phyloP scores from a whole-genome alignment of 2,329 filamentous ascomycete genomes.

The Cladosporium velox region DNA sequence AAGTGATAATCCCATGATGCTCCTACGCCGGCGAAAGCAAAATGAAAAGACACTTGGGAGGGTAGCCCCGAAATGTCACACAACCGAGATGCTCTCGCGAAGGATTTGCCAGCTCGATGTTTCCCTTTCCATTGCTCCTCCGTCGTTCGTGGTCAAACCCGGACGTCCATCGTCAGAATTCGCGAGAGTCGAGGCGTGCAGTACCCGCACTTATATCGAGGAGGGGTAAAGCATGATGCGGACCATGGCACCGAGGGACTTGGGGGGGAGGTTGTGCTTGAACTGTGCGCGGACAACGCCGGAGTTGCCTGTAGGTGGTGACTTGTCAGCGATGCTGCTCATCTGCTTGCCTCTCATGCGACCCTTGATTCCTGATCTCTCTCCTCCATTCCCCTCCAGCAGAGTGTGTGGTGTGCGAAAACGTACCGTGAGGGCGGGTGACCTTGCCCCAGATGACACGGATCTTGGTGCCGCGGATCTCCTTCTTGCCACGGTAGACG shows the following conservation, averaged over 20 bases:
- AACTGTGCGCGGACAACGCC: slow-evolving; percentile 98
- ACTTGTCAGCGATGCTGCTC: slow-evolving; percentile 27
- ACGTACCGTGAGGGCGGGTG: slow-evolving; percentile 85
- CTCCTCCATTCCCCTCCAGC: slow-evolving; percentile 20
- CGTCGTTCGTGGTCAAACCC: slow-evolving; percentile 16
- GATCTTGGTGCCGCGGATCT: slow-evolving; percentile 97
- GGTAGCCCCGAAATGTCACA: background rate
- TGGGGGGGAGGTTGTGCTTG: slow-evolving; percentile 90
- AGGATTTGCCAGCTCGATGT: slow-evolving; percentile 11
- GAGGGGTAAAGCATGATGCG: slow-evolving; percentile 45
- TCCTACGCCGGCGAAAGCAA: slow-evolving; percentile 21
- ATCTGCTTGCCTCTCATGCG: slow-evolving; percentile 14
- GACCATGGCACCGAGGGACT: slow-evolving; percentile 76
- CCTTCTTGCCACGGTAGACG: slow-evolving; percentile 94
- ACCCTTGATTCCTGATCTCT: background rate
- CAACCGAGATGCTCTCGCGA: slow-evolving; percentile 10
- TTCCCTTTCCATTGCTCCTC: slow-evolving; percentile 3
- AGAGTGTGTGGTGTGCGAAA: slow-evolving; percentile 11
- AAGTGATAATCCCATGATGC: slow-evolving; percentile 12
- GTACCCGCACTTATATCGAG: slow-evolving; percentile 38
- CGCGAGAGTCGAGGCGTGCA: slow-evolving; percentile 3
- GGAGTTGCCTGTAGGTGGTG: slow-evolving; percentile 72
- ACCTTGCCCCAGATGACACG: slow-evolving; percentile 99
- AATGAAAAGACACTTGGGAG: slow-evolving; percentile 4
- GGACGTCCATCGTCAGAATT: slow-evolving; percentile 19